Percentiles rank a stretch among this genome's conserved stretches.
Conservation (phyloP, 352 stramenopile species). For the Thalassiosira mediterranea region DNA sequence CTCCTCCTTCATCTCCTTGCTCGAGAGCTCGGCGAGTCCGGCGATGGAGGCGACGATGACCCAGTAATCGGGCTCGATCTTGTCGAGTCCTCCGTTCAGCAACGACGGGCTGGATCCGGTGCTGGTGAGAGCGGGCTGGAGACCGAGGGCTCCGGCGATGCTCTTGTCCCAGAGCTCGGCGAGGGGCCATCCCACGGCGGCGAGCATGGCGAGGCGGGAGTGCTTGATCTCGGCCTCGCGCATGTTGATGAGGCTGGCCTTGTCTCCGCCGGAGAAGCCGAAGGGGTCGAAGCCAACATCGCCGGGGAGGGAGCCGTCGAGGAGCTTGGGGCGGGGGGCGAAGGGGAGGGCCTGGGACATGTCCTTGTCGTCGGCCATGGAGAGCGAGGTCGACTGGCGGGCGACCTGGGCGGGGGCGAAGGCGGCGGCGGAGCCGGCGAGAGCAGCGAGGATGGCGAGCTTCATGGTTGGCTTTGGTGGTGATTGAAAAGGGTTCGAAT, state of each 20-base stretch:
- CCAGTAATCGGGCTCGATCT: constrained; percentile 79
- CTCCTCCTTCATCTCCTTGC: constrained; percentile 76
- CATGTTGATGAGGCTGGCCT: constrained; percentile 71
- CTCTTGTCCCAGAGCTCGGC: constrained; percentile 78
- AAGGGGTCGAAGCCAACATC: constrained; percentile 82
- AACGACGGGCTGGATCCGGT: constrained; percentile 70
- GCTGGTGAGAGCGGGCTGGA: constrained; percentile 68
- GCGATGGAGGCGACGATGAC: constrained; percentile 67
- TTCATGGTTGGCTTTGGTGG: constrained; percentile 47
- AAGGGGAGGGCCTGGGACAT: constrained; percentile 79
- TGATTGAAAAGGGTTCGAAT: background rate
- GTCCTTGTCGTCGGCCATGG: constrained; percentile 37
- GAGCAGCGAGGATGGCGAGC: constrained; percentile 26
- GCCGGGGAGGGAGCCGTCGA: constrained; percentile 73
- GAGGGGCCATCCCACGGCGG: constrained; percentile 80
- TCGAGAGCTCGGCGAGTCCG: constrained; percentile 73
- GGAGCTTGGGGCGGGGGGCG: constrained; percentile 64
- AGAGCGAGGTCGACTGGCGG: constrained; percentile 21
- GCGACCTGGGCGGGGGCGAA: constrained; percentile 42
- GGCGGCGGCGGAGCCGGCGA: constrained; percentile 43
- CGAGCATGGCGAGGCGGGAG: too few relatives aligned
- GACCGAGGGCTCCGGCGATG: constrained; percentile 64
- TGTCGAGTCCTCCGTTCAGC: constrained; percentile 83
- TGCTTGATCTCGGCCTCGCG: constrained; percentile 84
- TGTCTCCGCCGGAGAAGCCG: constrained; percentile 67